Evolutionary conservation across 495 filamentous ascomycete species (phyloP).

Genomic region (Neurospora sp.): DNA sequence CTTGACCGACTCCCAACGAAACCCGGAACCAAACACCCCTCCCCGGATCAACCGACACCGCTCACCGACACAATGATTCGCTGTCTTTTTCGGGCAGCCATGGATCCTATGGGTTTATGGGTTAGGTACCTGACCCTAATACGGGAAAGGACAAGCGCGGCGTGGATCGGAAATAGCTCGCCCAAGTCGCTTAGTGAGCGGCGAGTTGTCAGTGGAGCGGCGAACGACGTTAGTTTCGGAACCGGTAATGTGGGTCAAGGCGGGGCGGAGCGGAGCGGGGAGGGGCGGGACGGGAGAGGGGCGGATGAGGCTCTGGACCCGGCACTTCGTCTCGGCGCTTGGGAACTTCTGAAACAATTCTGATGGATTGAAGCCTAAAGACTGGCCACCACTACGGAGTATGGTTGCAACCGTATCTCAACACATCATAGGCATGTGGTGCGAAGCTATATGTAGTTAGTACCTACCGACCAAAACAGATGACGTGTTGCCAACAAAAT

Average conservation of each 20-base stretch:
- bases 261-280: neutral
- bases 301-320: neutral
- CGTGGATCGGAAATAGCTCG: neutral
- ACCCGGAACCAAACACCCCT: neutral
- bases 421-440: neutral
- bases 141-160: neutral
- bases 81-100: neutral
- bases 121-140: neutral
- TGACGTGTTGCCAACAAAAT: neutral
- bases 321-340: neutral
- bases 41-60: neutral
- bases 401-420: neutral
- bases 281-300: neutral
- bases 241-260: neutral
- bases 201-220: neutral
- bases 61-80: neutral
- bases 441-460: neutral
- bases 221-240: neutral
- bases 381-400: neutral
- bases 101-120: neutral
- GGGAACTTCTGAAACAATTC: neutral
- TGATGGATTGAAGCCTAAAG: neutral
- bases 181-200: too few species aligned
- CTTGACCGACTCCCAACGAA: neutral
- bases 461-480: neutral